Conservation (phyloP, 2,329 filamentous ascomycete genomes). For the Aspergillus spinulosporus region DNA sequence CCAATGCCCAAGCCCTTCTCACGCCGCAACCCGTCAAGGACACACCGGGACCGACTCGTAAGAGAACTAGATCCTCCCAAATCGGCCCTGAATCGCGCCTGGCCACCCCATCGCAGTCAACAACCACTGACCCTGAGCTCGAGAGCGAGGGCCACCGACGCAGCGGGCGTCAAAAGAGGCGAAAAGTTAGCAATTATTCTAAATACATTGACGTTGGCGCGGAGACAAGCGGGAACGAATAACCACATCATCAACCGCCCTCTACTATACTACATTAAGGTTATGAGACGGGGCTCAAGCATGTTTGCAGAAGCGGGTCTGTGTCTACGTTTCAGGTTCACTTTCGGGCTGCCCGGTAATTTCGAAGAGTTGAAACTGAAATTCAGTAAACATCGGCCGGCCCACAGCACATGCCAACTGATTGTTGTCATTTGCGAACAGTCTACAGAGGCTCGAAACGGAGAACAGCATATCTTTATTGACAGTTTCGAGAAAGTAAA, state of each 20-base stretch:
- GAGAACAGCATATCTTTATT: too few species aligned
- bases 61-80: conserved; percentile 9
- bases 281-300: not conserved
- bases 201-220: conserved; percentile 33
- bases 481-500: not conserved
- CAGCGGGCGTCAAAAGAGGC: conserved; percentile 25
- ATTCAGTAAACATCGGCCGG: too few species aligned
- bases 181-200: conserved; percentile 36
- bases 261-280: not conserved
- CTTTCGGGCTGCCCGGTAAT: not conserved
- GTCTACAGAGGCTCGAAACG: not conserved
- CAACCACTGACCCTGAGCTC: not conserved
- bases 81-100: not conserved
- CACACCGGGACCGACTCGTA: conserved; percentile 12
- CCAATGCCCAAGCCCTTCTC: not conserved
- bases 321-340: conserved; percentile 2
- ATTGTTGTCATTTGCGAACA: not conserved
- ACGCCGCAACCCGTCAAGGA: not conserved
- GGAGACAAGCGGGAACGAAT: conserved; percentile 24
- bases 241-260: not conserved
- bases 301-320: conserved; percentile 1
- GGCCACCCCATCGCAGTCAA: conserved; percentile 5
- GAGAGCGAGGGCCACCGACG: conserved; percentile 16
- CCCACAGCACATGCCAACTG: not conserved
- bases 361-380: not conserved